Evolutionary conservation across 108 stramenopile genomes (phyloP).

Genomic region (Cyclotella atomus): DNA sequence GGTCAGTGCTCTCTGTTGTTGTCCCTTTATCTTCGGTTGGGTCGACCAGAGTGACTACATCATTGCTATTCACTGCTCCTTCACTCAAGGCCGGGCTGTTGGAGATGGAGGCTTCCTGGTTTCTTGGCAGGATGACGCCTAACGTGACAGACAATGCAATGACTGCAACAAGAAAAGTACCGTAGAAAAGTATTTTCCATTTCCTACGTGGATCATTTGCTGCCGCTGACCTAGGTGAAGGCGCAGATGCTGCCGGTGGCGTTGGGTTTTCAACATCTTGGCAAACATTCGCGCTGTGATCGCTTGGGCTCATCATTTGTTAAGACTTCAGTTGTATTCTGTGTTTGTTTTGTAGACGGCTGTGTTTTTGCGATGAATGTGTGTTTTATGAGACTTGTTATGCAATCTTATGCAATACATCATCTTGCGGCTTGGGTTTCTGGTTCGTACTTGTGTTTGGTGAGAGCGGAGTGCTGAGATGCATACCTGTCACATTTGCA

Average conservation of each 20-base stretch:
- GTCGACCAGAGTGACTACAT: background rate
- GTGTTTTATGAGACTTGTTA: too few species aligned
- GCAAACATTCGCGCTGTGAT: background rate
- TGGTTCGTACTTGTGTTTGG: too few species aligned
- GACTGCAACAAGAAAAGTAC: constrained; percentile 21
- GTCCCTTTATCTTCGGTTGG: background rate
- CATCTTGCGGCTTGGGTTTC: too few species aligned
- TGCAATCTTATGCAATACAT: too few species aligned
- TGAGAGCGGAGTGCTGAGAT: too few species aligned
- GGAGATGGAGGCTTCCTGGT: background rate
- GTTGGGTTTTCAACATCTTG: constrained; percentile 9
- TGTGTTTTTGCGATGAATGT: too few species aligned
- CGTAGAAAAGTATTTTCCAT: constrained; percentile 16
- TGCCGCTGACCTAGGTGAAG: background rate
- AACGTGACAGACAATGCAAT: constrained; percentile 25
- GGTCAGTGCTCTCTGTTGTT: background rate
- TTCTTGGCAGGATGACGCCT: constrained; percentile 19
- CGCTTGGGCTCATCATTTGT: background rate
- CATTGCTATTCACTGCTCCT: background rate
- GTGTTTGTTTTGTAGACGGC: too few species aligned
- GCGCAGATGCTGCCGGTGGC: background rate
- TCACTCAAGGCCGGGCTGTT: background rate
- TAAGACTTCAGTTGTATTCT: background rate
- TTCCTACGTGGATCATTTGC: constrained; percentile 23
- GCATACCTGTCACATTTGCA: too few species aligned